Conservation (phyloP, 805 yeast species). For the Isabelozyma rhagii region DNA sequence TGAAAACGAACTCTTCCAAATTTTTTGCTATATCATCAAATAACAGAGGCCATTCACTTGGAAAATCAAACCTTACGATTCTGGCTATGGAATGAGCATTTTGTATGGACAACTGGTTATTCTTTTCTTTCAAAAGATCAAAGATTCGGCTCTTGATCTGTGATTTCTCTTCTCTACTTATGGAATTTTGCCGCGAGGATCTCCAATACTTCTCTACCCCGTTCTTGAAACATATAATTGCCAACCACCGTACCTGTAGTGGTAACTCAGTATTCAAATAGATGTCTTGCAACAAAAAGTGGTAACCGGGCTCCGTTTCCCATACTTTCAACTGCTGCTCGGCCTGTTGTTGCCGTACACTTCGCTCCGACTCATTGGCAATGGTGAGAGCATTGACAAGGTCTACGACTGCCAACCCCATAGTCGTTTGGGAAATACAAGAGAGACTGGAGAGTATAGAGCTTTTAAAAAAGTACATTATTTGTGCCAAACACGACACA, state of each 20-base stretch:
- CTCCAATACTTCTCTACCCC: conserved; percentile 88
- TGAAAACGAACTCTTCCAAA: conserved; percentile 42
- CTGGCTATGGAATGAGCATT: conserved; percentile 80
- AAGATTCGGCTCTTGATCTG: conserved; percentile 61
- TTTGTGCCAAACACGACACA: neutral
- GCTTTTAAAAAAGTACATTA: neutral
- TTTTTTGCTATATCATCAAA: conserved; percentile 59
- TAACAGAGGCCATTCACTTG: conserved; percentile 78
- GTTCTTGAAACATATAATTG: conserved; percentile 83
- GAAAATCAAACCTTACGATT: conserved; percentile 82
- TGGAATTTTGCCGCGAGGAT: conserved; percentile 51
- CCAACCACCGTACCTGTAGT: conserved; percentile 76
- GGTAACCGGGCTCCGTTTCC: conserved; percentile 64
- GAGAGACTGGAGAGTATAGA: neutral
- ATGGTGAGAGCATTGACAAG: conserved; percentile 24
- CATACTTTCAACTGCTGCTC: conserved; percentile 67
- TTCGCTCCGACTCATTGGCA: conserved; percentile 43
- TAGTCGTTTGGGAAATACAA: neutral
- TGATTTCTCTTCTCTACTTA: conserved; percentile 62
- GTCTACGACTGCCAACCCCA: conserved; percentile 17
- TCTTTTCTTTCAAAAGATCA: conserved; percentile 60
- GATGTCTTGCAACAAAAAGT: conserved; percentile 49
- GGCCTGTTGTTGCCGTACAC: conserved; percentile 55
- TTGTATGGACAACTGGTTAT: conserved; percentile 73
- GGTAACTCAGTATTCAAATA: conserved; percentile 60